A percentile compares a stretch with the other conserved stretches of the same genome.
phyloP scores from a whole-genome alignment of 1,284 basidiomycete species.

The Ceratobasidium sp. region DNA sequence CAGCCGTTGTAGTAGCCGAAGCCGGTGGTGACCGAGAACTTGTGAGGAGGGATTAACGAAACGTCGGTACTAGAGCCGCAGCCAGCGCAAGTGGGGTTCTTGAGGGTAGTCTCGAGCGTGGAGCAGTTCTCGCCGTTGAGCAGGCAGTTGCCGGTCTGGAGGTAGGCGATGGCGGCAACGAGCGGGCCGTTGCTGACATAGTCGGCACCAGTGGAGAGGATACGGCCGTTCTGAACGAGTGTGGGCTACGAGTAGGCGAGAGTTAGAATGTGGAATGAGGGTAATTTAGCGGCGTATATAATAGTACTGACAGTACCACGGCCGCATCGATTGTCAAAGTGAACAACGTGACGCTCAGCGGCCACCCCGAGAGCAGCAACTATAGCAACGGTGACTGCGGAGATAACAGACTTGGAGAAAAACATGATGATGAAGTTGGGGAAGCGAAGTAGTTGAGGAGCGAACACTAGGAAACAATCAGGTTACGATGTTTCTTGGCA shows the following conservation, averaged over 20 bases:
- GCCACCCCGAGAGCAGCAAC: slow-evolving; percentile 30
- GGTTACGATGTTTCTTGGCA: not conserved
- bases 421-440: not conserved
- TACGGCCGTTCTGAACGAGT: slow-evolving; percentile 45
- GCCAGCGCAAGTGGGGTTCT: slow-evolving; percentile 53
- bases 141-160: slow-evolving; percentile 53
- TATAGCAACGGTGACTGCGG: not conserved
- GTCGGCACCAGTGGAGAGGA: slow-evolving; percentile 47
- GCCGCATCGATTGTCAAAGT: slow-evolving; percentile 51
- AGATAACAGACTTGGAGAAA: slow-evolving; percentile 9
- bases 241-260: slow-evolving; percentile 44
- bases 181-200: slow-evolving; percentile 52
- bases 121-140: slow-evolving; percentile 58
- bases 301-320: slow-evolving; percentile 49
- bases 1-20: slow-evolving; percentile 57
- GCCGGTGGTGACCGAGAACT: slow-evolving; percentile 54
- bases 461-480: not conserved
- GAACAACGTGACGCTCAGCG: slow-evolving; percentile 47
- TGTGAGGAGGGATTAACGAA: slow-evolving; percentile 55
- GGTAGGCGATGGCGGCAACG: slow-evolving; percentile 54
- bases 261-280: too few species aligned
- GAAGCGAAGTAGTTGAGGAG: not conserved
- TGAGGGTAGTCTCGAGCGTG: slow-evolving; percentile 54
- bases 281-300: too few species aligned
- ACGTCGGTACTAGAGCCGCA: slow-evolving; percentile 57